These are phyloP conservation scores for Poronia punctata DNA, from an alignment of 495 filamentous ascomycete genomes.

Conservation along the genomic window DNA sequence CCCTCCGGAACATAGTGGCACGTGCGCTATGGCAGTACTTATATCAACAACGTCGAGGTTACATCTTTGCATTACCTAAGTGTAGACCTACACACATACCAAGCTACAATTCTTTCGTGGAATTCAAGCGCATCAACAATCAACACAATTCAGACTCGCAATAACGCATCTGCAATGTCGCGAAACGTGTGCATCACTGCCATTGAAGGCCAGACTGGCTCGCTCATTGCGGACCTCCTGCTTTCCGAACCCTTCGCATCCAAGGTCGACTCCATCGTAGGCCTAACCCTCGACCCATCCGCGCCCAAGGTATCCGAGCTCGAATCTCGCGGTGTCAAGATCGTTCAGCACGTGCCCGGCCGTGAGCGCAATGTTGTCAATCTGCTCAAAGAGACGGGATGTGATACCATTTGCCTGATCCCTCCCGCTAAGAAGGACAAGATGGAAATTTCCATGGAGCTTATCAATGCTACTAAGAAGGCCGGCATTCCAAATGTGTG, in stretches of 20 bases:
- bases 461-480: slow-evolving; percentile 43
- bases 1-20: too few species aligned
- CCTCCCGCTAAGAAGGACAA: slow-evolving; percentile 45
- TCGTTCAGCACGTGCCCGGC: slow-evolving; percentile 41
- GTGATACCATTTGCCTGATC: slow-evolving; percentile 49
- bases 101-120: too few species aligned
- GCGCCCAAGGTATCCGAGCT: slow-evolving; percentile 48
- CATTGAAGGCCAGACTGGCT: slow-evolving; percentile 49
- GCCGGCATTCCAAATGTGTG: slow-evolving; percentile 44
- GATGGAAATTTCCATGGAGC: slow-evolving; percentile 41
- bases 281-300: slow-evolving; percentile 40
- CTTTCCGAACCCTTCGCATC: slow-evolving; percentile 40
- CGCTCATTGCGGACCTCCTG: slow-evolving; percentile 47
- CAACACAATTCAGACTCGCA: too few species aligned
- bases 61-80: too few species aligned
- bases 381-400: slow-evolving; percentile 33
- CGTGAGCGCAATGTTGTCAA: slow-evolving; percentile 31
- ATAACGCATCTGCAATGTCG: too few species aligned
- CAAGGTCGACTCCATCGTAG: slow-evolving; percentile 33
- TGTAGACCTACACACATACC: too few species aligned
- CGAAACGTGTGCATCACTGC: slow-evolving; percentile 48
- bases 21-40: too few species aligned
- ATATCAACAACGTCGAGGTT: too few species aligned
- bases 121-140: too few species aligned
- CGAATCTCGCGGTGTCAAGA: slow-evolving; percentile 41